Evolutionary conservation across 208 protist species (phyloP), one percentile per base, ranked within the genome.

Genomic region (Crithidia expoeki): DNA sequence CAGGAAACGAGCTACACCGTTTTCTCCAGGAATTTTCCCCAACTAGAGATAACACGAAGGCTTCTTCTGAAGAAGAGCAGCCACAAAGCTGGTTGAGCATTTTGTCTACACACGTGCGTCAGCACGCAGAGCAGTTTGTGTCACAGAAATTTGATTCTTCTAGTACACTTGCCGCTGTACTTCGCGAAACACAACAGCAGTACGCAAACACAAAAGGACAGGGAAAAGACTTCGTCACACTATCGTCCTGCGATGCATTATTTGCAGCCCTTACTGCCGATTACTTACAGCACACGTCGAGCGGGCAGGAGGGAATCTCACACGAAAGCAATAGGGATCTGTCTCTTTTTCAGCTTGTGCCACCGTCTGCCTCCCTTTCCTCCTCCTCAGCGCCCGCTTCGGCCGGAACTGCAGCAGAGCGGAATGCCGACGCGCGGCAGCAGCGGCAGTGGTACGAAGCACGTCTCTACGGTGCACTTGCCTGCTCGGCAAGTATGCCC

Each of bases 201-300:
- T 40, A 40, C 27, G 4, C 23, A 10, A 40, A 2, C 28, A 32
- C 57, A 9, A 44, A 32, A 21, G 7, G 9, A 44, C 28, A 17
- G 11, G 38, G 33, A n/a, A 64, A 11, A 25, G 19, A 2, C 11
- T 49, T 7, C 23, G 1, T 25, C 1, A 25, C 5, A 1, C 4
- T 19, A 4, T 34, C 58, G 0, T 9, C 58, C 2, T 65, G 53
- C n/a, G 61, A 77, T 19, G 52, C 67, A 23, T 44, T 88, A 6
- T 82, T 88, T 47, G 64, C 62, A 1, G 72, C 68, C 2, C 75
- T 88, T 28, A 51, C 76, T 6, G 55, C 66, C 2, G 79, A 68
- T 21, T 76, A 78, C 34, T 16, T 64, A 1, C 5, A 25, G 17
- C 71, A 61, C 44, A 49, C 49, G 21, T 56, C 61, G 4, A 6